Percentiles rank a stretch among this genome's conserved stretches.
phyloP scores from a whole-genome alignment of 2,329 filamentous ascomycete genomes.

The Paraconiothyrium sp. region DNA sequence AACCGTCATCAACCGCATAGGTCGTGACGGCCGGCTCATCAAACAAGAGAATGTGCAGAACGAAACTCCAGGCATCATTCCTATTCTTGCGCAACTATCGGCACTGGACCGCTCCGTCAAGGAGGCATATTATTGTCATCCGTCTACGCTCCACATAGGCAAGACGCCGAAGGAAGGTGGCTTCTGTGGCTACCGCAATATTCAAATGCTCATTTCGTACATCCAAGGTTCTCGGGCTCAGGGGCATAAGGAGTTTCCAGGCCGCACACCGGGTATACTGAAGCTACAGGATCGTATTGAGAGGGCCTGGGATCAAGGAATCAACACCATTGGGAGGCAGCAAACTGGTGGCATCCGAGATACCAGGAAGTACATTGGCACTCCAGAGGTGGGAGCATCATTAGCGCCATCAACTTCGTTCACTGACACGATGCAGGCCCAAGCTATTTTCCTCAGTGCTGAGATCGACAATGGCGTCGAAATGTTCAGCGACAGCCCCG shows the following conservation, averaged over 20 bases:
- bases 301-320: slow-evolving; percentile 84
- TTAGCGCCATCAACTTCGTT: not conserved
- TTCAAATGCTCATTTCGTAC: slow-evolving; percentile 88
- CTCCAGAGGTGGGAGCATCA: slow-evolving; percentile 72
- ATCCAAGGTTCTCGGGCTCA: slow-evolving; percentile 68
- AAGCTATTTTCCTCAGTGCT: slow-evolving; percentile 78
- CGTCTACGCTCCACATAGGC: slow-evolving; percentile 78
- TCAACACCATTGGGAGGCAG: slow-evolving; percentile 75
- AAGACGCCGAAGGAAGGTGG: slow-evolving; percentile 84
- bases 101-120: slow-evolving; percentile 71
- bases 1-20: slow-evolving; percentile 51
- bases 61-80: slow-evolving; percentile 56
- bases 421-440: slow-evolving; percentile 65
- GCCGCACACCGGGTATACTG: slow-evolving; percentile 76
- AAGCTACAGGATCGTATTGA: slow-evolving; percentile 88
- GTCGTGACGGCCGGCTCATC: slow-evolving; percentile 53
- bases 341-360: slow-evolving; percentile 88
- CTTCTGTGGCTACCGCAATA: slow-evolving; percentile 95
- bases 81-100: slow-evolving; percentile 58
- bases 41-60: slow-evolving; percentile 55
- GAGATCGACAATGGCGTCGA: slow-evolving; percentile 65
- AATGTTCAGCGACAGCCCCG: slow-evolving; percentile 61
- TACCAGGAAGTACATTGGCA: slow-evolving; percentile 97
- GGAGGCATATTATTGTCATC: slow-evolving; percentile 82
- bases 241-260: slow-evolving; percentile 69